Base-by-base conservation (phyloP, 2,329 filamentous ascomycete genomes). In the Apiospora aurea region DNA sequence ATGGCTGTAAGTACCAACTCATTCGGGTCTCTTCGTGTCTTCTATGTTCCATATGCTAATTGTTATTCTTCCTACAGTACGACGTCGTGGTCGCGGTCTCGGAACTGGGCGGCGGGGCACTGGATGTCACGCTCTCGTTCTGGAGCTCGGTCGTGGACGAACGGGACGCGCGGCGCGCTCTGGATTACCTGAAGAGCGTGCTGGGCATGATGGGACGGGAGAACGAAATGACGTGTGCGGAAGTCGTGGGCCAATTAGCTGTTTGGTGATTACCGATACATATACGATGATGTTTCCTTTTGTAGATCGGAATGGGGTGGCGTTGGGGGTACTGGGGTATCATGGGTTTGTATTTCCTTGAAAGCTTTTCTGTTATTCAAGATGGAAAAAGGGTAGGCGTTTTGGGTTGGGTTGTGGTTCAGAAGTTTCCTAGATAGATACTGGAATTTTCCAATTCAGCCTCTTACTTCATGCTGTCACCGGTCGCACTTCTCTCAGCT, bases 51-150 rank as follows among this genome's bases (percentile, higher is more conserved):
- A 29, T 46, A n/a, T 38, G 18, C 29, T 34, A 6, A 38, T 2
- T 26, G 16, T 10, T 43, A 7, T 53, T 24, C 41, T 53, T 24
- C 41, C 41, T 66, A 18, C 29, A 72, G 71, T 72, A 69, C 51
- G 71, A 72, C 51, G 51, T 72, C 29, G 71, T 72, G 43, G 67
- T 72, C 24, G 71, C 71, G 7, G 71, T 72, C 24, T 72, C 71
- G 26, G 71, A 72, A n/a, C 47, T 72, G 13, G 67, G 71, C 57
- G 67, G 67, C 43, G 67, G 67, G n/a, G 43, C 51, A 14, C 67
- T 72, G 41, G 71, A 72, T 38, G 44, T 72, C 4, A 70, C 71
- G 38, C 53, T 72, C n/a, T 69, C 71, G 14, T 72, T 38, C 71
- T 72, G 71, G 71, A 29, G 49, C 14, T 72, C 71, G 26, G 67